Evolutionary conservation across 257 asterid species (phyloP), one percentile per base, ranked within the genome.

Genomic region (Nicotiana sylvestris): DNA sequence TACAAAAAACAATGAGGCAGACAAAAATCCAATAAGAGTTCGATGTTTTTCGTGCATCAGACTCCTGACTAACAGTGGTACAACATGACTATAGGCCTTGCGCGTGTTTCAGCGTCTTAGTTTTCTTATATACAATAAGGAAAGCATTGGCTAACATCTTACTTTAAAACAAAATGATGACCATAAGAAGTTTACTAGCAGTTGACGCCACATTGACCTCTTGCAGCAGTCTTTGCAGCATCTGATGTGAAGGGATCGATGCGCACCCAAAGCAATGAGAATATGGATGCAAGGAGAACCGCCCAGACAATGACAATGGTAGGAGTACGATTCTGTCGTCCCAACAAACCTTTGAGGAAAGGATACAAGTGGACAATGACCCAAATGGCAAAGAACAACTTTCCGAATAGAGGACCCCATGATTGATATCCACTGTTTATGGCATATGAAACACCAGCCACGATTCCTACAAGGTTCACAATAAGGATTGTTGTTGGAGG

Each of bases 231-330:
- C 85, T 79, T 92, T 4, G 95, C 77, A 0, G 92, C 81, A 1
- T 76, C 89, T 0, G 93, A 90, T 6, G 97, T 90, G 77, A 95
- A 95, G 0, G 99, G 99, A 86, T 95, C 99, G 55, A 93, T 92
- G 1, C 97, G 88, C 46, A 93, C 99, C 98, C 99, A 95, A 39
- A 95, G 91, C 83, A 95, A 87, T 30, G 98, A 95, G 93, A 95
- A 95, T 64, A 95, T 93, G 3, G 98, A 95, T 4, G 99, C 99
- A 3, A 95, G 95, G 27, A 95, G 98, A 2, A 95, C 91, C 3
- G 99, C 92, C 99, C 99, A 95, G 46, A 95, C 98, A 4, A 95
- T 91, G 61, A 95, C 98, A 58, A 95, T 95, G 9, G 99, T 95
- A n/a, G 98, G 99, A 0, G 98, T 95, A 35, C 99, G 96, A 58